A percentile compares a stretch with the other conserved stretches of the same genome.
phyloP scores from a whole-genome alignment of 2,329 filamentous ascomycete genomes.

The Pyricularia sp. region DNA sequence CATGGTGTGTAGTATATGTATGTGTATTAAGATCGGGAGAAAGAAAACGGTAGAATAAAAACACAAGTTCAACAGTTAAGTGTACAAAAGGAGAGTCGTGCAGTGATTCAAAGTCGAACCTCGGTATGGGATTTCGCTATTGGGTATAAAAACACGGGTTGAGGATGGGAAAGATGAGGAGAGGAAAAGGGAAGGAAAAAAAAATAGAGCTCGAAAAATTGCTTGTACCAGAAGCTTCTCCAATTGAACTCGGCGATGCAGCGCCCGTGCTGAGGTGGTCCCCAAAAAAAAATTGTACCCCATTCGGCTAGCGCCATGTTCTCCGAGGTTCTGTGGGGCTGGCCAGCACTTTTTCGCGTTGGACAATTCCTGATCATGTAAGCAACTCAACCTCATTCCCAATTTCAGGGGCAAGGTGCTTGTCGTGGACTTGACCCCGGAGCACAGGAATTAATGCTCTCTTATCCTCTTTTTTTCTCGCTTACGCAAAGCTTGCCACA shows the following conservation, averaged over 20 bases:
- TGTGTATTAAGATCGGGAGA: background rate
- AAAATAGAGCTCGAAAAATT: conserved; percentile 4
- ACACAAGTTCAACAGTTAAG: background rate
- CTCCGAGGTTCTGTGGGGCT: conserved; percentile 13
- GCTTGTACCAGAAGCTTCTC: conserved; percentile 7
- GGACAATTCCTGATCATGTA: background rate
- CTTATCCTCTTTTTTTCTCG: background rate
- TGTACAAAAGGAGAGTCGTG: conserved; percentile 1
- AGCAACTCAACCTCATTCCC: background rate
- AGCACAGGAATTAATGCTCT: too few species aligned
- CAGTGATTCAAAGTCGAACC: background rate
- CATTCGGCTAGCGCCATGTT: conserved; percentile 8
- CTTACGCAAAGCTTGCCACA: background rate
- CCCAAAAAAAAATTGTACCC: conserved; percentile 10
- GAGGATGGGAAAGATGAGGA: background rate
- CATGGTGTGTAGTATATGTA: conserved; percentile 52
- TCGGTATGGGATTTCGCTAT: background rate
- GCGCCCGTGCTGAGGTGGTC: background rate
- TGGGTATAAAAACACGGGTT: background rate
- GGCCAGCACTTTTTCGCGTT: background rate
- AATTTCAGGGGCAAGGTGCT: background rate
- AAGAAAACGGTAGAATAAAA: background rate
- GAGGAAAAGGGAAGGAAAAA: background rate
- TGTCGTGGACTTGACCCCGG: too few species aligned
- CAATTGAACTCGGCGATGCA: conserved; percentile 1